Percentiles rank a stretch among this genome's conserved stretches.
These are phyloP conservation scores for Lactarius indigo DNA, from an alignment of 768 basidiomycete genomes.

Conservation along the genomic window DNA sequence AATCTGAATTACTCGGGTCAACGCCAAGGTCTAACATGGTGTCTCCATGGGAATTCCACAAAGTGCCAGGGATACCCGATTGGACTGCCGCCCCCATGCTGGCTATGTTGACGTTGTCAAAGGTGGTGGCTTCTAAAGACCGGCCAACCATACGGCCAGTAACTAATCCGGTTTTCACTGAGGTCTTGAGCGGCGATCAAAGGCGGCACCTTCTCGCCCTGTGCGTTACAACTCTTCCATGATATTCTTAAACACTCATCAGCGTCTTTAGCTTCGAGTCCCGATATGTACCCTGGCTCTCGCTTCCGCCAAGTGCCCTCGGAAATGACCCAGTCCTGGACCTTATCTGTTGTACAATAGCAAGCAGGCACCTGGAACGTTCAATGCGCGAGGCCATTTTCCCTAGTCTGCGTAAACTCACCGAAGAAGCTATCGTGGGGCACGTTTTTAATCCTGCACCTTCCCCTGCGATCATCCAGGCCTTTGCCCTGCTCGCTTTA, in stretches of 20 bases:
- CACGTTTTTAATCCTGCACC: slow-evolving; percentile 43
- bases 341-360: slow-evolving; percentile 45
- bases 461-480: slow-evolving; percentile 40
- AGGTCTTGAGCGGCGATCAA: slow-evolving; percentile 18
- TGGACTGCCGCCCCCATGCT: slow-evolving; percentile 46
- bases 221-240: slow-evolving; percentile 9
- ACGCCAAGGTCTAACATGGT: slow-evolving; percentile 15
- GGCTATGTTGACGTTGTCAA: slow-evolving; percentile 42
- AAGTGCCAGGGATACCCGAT: slow-evolving; percentile 38
- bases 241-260: neutral
- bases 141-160: slow-evolving; percentile 30
- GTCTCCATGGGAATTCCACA: slow-evolving; percentile 40
- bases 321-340: slow-evolving; percentile 37
- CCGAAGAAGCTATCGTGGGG: slow-evolving; percentile 38
- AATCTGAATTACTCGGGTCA: slow-evolving; percentile 5
- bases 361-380: slow-evolving; percentile 42
- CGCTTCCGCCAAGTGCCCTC: slow-evolving; percentile 34
- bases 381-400: slow-evolving; percentile 35
- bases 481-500: slow-evolving; percentile 41
- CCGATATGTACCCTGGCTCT: slow-evolving; percentile 44
- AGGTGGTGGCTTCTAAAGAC: slow-evolving; percentile 26
- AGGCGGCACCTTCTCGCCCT: slow-evolving; percentile 16
- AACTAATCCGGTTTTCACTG: slow-evolving; percentile 18
- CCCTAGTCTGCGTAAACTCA: slow-evolving; percentile 41
- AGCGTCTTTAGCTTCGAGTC: slow-evolving; percentile 37